phyloP scores from a whole-genome alignment of 768 basidiomycete genomes.

The Amanita rubescens region DNA sequence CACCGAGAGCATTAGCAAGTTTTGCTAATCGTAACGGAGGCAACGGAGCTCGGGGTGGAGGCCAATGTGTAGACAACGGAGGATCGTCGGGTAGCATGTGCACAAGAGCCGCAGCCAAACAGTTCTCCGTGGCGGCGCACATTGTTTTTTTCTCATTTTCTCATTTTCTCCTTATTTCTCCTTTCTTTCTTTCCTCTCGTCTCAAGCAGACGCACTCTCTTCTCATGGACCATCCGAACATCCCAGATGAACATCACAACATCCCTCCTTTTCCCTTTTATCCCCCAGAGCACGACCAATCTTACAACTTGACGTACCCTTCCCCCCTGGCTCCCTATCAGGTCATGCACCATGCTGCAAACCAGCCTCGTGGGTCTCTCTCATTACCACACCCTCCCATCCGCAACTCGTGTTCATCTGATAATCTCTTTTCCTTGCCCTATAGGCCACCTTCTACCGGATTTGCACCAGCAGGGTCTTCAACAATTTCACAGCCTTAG shows the following conservation, averaged over 20 bases:
- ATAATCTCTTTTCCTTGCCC: constrained; percentile 48
- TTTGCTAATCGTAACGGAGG: constrained; percentile 74
- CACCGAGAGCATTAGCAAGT: constrained; percentile 80
- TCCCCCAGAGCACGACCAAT: constrained; percentile 44
- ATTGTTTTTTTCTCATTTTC: constrained; percentile 28
- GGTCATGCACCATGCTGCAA: constrained; percentile 45
- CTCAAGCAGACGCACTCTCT: constrained; percentile 21
- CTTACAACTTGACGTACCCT: constrained; percentile 47
- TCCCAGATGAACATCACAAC: constrained; percentile 37
- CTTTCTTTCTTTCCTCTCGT: constrained; percentile 21
- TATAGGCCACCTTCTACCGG: constrained; percentile 58
- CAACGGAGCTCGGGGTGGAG: constrained; percentile 62
- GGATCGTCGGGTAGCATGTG: constrained; percentile 1
- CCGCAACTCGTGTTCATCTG: constrained; percentile 58
- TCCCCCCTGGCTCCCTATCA: constrained; percentile 55
- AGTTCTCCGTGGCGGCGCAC: constrained; percentile 21
- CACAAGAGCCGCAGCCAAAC: constrained; percentile 8
- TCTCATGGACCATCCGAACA: constrained; percentile 41
- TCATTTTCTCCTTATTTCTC: constrained; percentile 22
- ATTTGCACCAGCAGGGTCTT: constrained; percentile 49
- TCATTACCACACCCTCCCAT: constrained; percentile 21
- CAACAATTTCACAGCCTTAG: constrained; percentile 49
- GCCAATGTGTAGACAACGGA: constrained; percentile 40
- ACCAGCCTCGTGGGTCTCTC: constrained; percentile 65
- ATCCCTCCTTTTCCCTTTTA: constrained; percentile 46